Evolutionary conservation across 768 basidiomycete genomes (phyloP), one percentile per base, ranked within the genome.

Genomic region (Kwoniella botswanensis): DNA sequence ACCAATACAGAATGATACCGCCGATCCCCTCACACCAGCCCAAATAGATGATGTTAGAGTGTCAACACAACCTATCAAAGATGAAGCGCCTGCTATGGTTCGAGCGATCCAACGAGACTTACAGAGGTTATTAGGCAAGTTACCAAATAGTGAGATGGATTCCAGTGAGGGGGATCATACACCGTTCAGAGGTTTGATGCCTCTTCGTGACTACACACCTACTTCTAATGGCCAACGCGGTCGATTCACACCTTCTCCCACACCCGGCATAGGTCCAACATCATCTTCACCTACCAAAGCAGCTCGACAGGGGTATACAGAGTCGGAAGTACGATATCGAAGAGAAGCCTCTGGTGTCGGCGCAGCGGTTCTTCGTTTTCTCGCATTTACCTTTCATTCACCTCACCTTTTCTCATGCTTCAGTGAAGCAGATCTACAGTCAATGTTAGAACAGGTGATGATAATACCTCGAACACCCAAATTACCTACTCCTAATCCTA

Each of bases 261-360:
- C 70, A n/a, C 71, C 79, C 12, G 57, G 58, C 17, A 52, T 64
- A 15, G 44, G 44, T 12, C 24, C 26, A 21, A 68, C 61, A 41
- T 64, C 70, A 29, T 50, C 61, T 66, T 69, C 73, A 10, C 70
- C 71, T 13, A 69, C 57, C 17, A 74, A 71, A 56, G 61, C 76
- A 4, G 35, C 67, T 26, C 57, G 75, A 42, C 74, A 79, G 68
- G 82, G 82, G 13, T 83, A 78, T 65, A 75, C 82, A 1, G 82
- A 82, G 65, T 70, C 79, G 5, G 78, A 82, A 75, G 79, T 83
- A 13, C 74, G 75, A 44, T 78, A 79, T 63, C 71, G 82, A 17
- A 71, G 82, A n/a, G 80, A 82, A 65, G 71, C 78, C 2, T 70
- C 82, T 29, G 79, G 79, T 3, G 82, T 81, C 7, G 82, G 80